Evolutionary conservation across 345 rosid species (phyloP).

Genomic region (Lagerstroemia speciosa): DNA sequence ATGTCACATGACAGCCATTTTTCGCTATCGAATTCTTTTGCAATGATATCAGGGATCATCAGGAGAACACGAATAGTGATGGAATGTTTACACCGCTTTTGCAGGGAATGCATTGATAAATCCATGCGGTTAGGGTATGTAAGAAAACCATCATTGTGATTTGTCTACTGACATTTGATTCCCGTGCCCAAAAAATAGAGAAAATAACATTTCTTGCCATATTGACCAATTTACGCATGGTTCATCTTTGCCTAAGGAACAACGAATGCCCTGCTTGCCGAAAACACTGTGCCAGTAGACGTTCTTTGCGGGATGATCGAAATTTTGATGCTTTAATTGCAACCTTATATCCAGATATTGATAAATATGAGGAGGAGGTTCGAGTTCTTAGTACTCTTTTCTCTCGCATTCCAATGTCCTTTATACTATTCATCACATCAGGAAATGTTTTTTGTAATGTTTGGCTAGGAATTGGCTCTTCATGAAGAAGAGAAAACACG

Average conservation of each 20-base stretch:
- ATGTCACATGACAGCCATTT: not conserved
- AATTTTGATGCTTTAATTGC: slow-evolving; percentile 83
- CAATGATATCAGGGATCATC: slow-evolving; percentile 58
- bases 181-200: not conserved
- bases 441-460: slow-evolving; percentile 1
- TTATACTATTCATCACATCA: not conserved
- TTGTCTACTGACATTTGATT: not conserved
- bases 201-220: not conserved
- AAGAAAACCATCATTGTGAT: not conserved
- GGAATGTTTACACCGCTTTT: slow-evolving; percentile 94
- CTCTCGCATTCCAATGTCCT: not conserved
- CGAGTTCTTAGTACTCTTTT: not conserved
- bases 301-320: slow-evolving; percentile 92
- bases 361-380: slow-evolving; percentile 73
- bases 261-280: slow-evolving; percentile 99
- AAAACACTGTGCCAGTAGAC: slow-evolving; percentile 93
- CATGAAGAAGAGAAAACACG: slow-evolving; percentile 80
- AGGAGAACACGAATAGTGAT: slow-evolving; percentile 90
- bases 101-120: slow-evolving; percentile 94
- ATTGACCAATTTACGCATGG: slow-evolving; percentile 7
- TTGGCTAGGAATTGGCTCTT: slow-evolving; percentile 66
- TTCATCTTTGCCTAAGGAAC: slow-evolving; percentile 41
- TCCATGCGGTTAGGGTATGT: slow-evolving; percentile 93
- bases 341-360: slow-evolving; percentile 66
- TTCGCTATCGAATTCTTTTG: not conserved